phyloP scores from a whole-genome alignment of 2,329 filamentous ascomycete species.

The Pseudogymnoascus sp. region DNA sequence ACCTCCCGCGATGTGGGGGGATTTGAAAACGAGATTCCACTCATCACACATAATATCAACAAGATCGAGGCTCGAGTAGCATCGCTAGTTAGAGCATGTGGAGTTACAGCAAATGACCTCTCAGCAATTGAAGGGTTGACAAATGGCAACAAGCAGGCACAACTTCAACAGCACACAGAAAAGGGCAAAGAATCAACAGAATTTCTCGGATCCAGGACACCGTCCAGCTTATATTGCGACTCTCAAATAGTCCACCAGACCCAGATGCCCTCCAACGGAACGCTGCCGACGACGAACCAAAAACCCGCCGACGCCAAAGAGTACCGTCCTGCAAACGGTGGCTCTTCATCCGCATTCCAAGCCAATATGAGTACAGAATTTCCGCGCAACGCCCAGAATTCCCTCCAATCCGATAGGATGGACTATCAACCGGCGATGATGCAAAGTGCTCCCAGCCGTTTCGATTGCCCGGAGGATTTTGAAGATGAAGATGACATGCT shows the following conservation, averaged over 20 bases:
- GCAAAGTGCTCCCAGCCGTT: neutral
- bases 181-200: neutral
- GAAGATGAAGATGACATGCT: conserved; percentile 20
- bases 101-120: neutral
- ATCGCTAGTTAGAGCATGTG: neutral
- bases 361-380: neutral
- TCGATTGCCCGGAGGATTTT: conserved; percentile 19
- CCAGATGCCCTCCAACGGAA: conserved; percentile 17
- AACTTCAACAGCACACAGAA: neutral
- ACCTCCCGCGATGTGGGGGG: neutral
- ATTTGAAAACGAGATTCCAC: neutral
- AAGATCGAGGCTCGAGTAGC: neutral
- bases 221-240: conserved; percentile 20
- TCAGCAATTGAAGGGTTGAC: neutral
- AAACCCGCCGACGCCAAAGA: neutral
- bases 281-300: neutral
- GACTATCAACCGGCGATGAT: neutral
- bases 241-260: conserved; percentile 26
- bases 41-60: neutral
- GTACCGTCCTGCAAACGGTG: neutral
- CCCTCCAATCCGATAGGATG: neutral
- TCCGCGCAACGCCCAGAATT: neutral
- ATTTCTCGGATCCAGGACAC: neutral
- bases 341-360: neutral
- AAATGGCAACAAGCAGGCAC: neutral